These are phyloP conservation scores for Talaromyces sp. DNA, from an alignment of 2,329 filamentous ascomycete genomes.

Conservation along the genomic window DNA sequence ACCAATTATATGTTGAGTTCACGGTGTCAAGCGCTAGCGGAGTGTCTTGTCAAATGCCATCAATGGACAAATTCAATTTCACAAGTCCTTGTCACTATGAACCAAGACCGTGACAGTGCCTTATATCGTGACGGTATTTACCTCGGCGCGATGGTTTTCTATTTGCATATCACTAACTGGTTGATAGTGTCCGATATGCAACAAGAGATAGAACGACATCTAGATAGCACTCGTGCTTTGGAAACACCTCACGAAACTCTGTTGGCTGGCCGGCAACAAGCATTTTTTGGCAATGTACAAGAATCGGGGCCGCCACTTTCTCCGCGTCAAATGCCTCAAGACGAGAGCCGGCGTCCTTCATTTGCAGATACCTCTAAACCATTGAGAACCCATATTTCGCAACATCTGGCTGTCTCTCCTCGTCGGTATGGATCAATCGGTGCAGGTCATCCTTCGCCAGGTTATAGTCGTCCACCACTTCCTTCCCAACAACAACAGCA, in stretches of 20 bases:
- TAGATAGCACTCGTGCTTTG: slow-evolving; percentile 52
- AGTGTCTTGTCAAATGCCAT: slow-evolving; percentile 69
- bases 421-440: slow-evolving; percentile 85
- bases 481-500: slow-evolving; percentile 54
- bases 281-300: slow-evolving; percentile 59
- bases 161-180: neutral
- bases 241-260: slow-evolving; percentile 62
- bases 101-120: slow-evolving; percentile 69
- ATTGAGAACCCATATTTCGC: slow-evolving; percentile 71
- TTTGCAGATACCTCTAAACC: slow-evolving; percentile 58
- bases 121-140: slow-evolving; percentile 76
- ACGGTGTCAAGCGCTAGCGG: slow-evolving; percentile 75
- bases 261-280: slow-evolving; percentile 59
- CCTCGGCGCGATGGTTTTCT: neutral
- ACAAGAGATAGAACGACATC: slow-evolving; percentile 58
- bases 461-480: slow-evolving; percentile 65
- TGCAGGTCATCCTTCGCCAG: slow-evolving; percentile 62
- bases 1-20: slow-evolving; percentile 70
- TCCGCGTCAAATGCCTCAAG: slow-evolving; percentile 78
- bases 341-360: slow-evolving; percentile 71
- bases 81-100: slow-evolving; percentile 65
- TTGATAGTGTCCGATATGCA: slow-evolving; percentile 52
- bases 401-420: slow-evolving; percentile 73
- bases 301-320: slow-evolving; percentile 73
- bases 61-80: slow-evolving; percentile 82